These are phyloP conservation scores for Myotisia sp. DNA, from an alignment of 2,329 filamentous ascomycete genomes.

Conservation along the genomic window DNA sequence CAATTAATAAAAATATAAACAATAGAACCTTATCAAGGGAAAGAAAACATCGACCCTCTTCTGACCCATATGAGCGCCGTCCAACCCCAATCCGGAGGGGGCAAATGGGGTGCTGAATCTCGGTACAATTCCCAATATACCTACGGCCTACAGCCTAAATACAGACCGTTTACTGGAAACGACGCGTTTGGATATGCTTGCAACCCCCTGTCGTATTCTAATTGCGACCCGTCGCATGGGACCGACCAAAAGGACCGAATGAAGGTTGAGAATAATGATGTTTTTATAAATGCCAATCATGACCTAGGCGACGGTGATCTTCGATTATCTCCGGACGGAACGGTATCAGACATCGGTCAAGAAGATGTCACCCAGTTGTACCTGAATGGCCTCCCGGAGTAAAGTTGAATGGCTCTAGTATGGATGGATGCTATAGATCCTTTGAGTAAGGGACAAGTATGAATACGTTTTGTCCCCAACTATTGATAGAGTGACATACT, in stretches of 20 bases:
- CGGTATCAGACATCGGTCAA: constrained; percentile 22
- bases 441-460: too few species aligned
- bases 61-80: constrained; percentile 11
- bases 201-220: constrained; percentile 23
- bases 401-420: too few species aligned
- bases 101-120: constrained; percentile 15
- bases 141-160: constrained; percentile 15
- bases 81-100: constrained; percentile 16
- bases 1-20: constrained; percentile 11
- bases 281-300: constrained; percentile 9
- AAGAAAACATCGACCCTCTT: constrained; percentile 28
- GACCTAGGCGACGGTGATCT: constrained; percentile 12
- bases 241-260: constrained; percentile 4
- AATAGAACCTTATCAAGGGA: constrained; percentile 15
- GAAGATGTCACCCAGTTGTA: constrained; percentile 23
- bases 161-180: constrained; percentile 16
- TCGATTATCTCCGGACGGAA: constrained; percentile 21
- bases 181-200: constrained; percentile 18
- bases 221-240: constrained; percentile 9
- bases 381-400: constrained; percentile 14
- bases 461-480: too few species aligned
- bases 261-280: constrained; percentile 1
- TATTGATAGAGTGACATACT: too few species aligned
- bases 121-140: constrained; percentile 17
- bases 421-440: too few species aligned